Base-by-base conservation (phyloP, 2,329 filamentous ascomycete genomes). In the Xylaria sp. region DNA sequence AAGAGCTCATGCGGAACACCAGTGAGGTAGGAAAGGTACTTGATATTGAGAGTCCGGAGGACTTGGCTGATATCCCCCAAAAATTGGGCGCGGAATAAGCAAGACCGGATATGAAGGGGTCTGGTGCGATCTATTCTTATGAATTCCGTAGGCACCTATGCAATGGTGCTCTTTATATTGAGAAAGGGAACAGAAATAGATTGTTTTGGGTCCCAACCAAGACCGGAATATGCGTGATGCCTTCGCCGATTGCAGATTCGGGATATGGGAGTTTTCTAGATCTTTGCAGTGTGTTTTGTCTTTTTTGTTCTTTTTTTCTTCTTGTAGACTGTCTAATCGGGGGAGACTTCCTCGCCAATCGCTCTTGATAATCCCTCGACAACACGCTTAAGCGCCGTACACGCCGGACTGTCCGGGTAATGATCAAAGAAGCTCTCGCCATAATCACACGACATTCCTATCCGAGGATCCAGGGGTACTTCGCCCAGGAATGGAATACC, bases 381-480 rank as follows among this genome's bases (percentile, higher is more conserved):
- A 8, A 99, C 92, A 42, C 80, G 79, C 75, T 85, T 88, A 62
- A 99, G 84, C 2, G 93, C 92, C 66, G 82, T 79, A 70, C 91
- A 96, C 1, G 94, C 92, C 39, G 94, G 93, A 66, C 91, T 96
- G 68, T 97, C 92, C 0, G 93, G 91, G 74, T 91, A 99, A 23
- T 86, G 88, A 70, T 97, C 92, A 70, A 97, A 90, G 75, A 95
- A 99, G 75, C 92, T 97, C 83, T 99, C 94, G 4, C 95, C 94
- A 74, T 90, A 97, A 74, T 99, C 94, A 71, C 93, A 97, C 2
- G 92, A 89, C 90, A 97, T 95, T 7, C 94, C 90, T 66, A 99
- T 96, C 63, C 93, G 81, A 2, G 94, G 93, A 70, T 99, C 94
- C 55, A 99, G 77, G 44, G 94, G 94, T 10, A 99, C 92, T 10